phyloP scores from a whole-genome alignment of 495 filamentous ascomycete genomes.

The Pyronema domesticum region DNA sequence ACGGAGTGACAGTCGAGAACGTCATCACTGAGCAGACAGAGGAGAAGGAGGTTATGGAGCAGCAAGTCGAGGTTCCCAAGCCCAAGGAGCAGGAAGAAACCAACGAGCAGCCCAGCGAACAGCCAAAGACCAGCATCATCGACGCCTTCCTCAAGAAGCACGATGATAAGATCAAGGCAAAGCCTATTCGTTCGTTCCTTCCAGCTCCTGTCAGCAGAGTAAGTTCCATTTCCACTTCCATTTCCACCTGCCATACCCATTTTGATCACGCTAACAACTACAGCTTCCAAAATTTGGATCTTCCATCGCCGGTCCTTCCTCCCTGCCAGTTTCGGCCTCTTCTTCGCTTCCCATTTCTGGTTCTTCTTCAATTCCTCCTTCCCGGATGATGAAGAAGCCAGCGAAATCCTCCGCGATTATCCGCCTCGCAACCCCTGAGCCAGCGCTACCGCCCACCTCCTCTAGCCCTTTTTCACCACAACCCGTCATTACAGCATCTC shows the following conservation, averaged over 20 bases:
- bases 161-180: constrained; percentile 1
- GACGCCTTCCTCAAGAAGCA: constrained; percentile 1
- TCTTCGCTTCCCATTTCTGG: background rate
- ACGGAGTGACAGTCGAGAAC: background rate
- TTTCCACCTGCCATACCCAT: background rate
- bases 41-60: background rate
- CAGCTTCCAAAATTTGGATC: background rate
- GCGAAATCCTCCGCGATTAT: background rate
- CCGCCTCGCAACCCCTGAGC: too few relatives aligned
- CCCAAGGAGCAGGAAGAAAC: background rate
- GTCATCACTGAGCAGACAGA: background rate
- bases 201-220: background rate
- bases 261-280: background rate
- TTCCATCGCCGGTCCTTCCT: background rate
- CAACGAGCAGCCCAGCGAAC: background rate
- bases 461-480: too few relatives aligned
- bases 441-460: too few relatives aligned
- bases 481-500: too few relatives aligned
- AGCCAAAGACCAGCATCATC: background rate
- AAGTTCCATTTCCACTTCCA: background rate
- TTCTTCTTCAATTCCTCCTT: background rate
- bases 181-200: background rate
- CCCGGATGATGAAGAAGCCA: background rate
- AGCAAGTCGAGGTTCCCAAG: background rate
- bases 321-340: background rate